phyloP scores from a whole-genome alignment of 2,329 filamentous ascomycete genomes.

The Plenodomus lindquistii region DNA sequence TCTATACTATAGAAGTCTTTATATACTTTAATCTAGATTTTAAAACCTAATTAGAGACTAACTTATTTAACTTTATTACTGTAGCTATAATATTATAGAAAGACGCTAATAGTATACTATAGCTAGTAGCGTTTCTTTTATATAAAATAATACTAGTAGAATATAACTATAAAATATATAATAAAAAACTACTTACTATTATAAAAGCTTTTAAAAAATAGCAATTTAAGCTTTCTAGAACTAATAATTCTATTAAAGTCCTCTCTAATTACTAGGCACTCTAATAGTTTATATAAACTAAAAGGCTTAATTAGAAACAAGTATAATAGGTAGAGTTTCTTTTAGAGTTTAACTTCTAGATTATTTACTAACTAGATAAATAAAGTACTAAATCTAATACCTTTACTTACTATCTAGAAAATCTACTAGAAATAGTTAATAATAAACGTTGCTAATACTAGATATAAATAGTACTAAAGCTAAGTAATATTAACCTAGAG shows the following conservation, averaged over 20 bases:
- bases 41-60: constrained; percentile 20
- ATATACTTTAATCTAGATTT: constrained; percentile 16
- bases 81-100: constrained; percentile 12
- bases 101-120: constrained; percentile 5
- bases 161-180: constrained; percentile 41
- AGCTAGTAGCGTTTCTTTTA: constrained; percentile 25
- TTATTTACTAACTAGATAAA: constrained; percentile 1
- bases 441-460: too few species aligned
- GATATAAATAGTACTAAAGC: too few species aligned
- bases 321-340: constrained; percentile 18
- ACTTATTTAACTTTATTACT: constrained; percentile 18
- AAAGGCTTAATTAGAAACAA: constrained; percentile 28
- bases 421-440: too few species aligned
- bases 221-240: constrained; percentile 1
- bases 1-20: constrained; percentile 18
- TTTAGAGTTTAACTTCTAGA: not conserved
- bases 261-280: constrained; percentile 36
- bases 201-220: constrained; percentile 32
- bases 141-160: constrained; percentile 25
- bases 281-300: constrained; percentile 30
- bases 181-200: constrained; percentile 45
- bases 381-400: not conserved
- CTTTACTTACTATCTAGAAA: not conserved
- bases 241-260: constrained; percentile 25
- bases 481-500: too few species aligned